phyloP scores from a whole-genome alignment of 2,329 filamentous ascomycete species.

The Geoglossum cookeanum region DNA sequence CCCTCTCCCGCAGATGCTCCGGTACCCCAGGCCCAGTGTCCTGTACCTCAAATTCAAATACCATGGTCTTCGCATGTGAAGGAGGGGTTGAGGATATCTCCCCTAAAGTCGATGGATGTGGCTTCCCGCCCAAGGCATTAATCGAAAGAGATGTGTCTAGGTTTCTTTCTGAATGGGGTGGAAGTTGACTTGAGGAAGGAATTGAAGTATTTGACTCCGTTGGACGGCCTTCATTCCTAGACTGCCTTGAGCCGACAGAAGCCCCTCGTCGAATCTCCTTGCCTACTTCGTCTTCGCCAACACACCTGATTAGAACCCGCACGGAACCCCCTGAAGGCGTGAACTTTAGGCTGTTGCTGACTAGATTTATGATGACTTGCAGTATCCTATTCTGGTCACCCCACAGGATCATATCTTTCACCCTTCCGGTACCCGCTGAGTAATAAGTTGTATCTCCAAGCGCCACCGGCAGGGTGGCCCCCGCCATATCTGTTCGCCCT shows the following conservation, averaged over 20 bases:
- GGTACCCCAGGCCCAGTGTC: conserved; percentile 80
- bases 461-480: conserved; percentile 6
- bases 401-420: conserved; percentile 77
- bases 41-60: conserved; percentile 76
- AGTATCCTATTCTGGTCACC: conserved; percentile 84
- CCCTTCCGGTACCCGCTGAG: conserved; percentile 48
- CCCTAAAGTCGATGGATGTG: background rate
- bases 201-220: conserved; percentile 6
- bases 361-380: conserved; percentile 84
- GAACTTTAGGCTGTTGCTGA: conserved; percentile 84
- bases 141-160: conserved; percentile 25
- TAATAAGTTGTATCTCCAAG: conserved; percentile 18
- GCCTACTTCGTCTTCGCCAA: conserved; percentile 33
- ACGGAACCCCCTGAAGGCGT: conserved; percentile 62
- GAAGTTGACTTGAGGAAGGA: background rate
- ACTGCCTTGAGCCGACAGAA: conserved; percentile 23
- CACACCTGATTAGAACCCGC: conserved; percentile 53
- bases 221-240: background rate
- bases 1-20: conserved; percentile 53
- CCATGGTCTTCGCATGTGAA: conserved; percentile 40
- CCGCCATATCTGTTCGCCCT: conserved; percentile 26
- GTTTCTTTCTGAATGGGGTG: conserved; percentile 3
- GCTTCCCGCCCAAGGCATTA: conserved; percentile 19
- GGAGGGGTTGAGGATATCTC: conserved; percentile 28
- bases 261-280: conserved; percentile 17